A percentile compares a stretch with the other conserved stretches of the same genome.
Evolutionary conservation across 768 basidiomycete genomes (phyloP).

Genomic region (Pleurotus citrinopileatus): DNA sequence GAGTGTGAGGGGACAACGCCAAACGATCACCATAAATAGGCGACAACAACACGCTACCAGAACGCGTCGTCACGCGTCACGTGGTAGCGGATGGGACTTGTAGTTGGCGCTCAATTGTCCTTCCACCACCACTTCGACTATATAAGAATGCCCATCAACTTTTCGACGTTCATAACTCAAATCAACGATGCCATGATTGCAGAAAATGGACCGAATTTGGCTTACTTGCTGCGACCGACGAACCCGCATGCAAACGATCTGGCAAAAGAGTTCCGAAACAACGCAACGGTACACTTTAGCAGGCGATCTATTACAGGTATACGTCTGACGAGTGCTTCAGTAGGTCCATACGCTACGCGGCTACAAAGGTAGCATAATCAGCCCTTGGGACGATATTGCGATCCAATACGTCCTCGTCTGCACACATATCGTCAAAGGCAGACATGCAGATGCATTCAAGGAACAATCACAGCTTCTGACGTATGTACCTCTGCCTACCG

Average conservation of each 20-base stretch:
- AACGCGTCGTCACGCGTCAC: conserved; percentile 9
- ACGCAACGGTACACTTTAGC: conserved; percentile 37
- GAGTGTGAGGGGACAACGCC: not conserved
- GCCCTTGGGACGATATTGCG: conserved; percentile 85
- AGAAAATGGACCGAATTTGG: conserved; percentile 68
- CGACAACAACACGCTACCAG: conserved; percentile 11
- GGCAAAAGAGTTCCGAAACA: conserved; percentile 63
- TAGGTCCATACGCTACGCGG: conserved; percentile 36
- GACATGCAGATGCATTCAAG: conserved; percentile 72
- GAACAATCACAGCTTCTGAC: conserved; percentile 74
- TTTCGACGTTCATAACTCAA: conserved; percentile 57
- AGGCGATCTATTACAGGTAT: conserved; percentile 1
- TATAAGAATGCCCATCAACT: conserved; percentile 43
- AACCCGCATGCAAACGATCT: conserved; percentile 76
- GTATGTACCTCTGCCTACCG: conserved; percentile 50
- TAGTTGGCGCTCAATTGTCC: not conserved
- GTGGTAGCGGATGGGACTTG: not conserved
- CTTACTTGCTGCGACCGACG: conserved; percentile 73
- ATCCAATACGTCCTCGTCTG: conserved; percentile 80
- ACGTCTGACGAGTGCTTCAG: conserved; percentile 12
- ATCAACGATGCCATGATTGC: conserved; percentile 57
- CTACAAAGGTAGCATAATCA: conserved; percentile 63
- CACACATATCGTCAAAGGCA: conserved; percentile 63
- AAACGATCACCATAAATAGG: not conserved
- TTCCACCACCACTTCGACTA: not conserved